Evolutionary conservation across 352 stramenopile species (phyloP).

Genomic region (Phytophthora megakarya): DNA sequence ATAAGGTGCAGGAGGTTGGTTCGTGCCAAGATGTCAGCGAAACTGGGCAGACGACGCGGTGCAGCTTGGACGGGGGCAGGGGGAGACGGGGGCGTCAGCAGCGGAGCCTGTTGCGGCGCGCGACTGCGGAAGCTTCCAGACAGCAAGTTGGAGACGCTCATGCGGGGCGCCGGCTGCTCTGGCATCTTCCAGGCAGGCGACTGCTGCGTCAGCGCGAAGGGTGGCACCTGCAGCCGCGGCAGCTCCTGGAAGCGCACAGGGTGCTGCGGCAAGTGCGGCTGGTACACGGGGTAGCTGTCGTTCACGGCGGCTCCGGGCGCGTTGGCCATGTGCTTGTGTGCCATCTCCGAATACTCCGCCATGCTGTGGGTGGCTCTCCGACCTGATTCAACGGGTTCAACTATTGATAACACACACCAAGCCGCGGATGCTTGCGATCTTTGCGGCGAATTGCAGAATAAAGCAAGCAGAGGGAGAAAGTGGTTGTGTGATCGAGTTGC

Average conservation of each 20-base stretch:
- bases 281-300: slow-evolving; percentile 31
- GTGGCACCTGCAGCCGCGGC: slow-evolving; percentile 65
- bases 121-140: slow-evolving; percentile 44
- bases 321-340: slow-evolving; percentile 46
- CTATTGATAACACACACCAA: slow-evolving; percentile 10
- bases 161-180: slow-evolving; percentile 39
- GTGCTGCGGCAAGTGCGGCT: slow-evolving; percentile 20
- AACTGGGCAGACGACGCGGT: slow-evolving; percentile 59
- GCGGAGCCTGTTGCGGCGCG: slow-evolving; percentile 11
- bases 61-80: slow-evolving; percentile 20
- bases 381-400: slow-evolving; percentile 23
- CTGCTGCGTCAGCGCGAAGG: slow-evolving; percentile 60
- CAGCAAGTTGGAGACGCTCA: slow-evolving; percentile 64
- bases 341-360: slow-evolving; percentile 39
- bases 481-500: slow-evolving; percentile 34
- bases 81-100: slow-evolving; percentile 33
- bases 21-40: slow-evolving; percentile 65
- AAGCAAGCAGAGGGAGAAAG: slow-evolving; percentile 26
- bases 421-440: slow-evolving; percentile 38
- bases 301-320: slow-evolving; percentile 29
- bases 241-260: slow-evolving; percentile 63
- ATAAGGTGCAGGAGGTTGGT: slow-evolving; percentile 72
- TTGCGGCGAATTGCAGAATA: slow-evolving; percentile 58
- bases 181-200: slow-evolving; percentile 58
- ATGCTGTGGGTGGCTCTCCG: slow-evolving; percentile 21